A percentile compares a stretch with the other conserved stretches of the same genome.
phyloP scores from a whole-genome alignment of 1,139 yeast species.

The Protomyces gravidus region DNA sequence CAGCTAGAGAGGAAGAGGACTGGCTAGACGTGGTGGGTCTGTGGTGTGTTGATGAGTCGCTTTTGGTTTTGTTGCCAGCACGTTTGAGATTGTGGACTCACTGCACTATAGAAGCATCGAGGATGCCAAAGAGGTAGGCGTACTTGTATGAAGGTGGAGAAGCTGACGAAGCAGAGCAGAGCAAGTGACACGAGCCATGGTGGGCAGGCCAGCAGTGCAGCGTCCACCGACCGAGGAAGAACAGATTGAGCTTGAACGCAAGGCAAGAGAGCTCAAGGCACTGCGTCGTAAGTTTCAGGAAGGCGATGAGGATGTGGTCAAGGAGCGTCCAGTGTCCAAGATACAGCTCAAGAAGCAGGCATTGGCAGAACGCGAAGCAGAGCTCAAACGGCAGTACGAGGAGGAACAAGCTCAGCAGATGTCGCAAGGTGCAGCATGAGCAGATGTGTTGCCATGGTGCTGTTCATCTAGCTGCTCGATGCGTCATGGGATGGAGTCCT shows the following conservation, averaged over 20 bases:
- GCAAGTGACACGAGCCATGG: conserved; percentile 27
- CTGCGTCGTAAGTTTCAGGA: conserved; percentile 23
- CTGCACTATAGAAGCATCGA: not conserved
- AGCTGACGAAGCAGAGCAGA: not conserved
- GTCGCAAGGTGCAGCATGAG: too few relatives aligned
- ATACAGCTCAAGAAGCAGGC: conserved; percentile 18
- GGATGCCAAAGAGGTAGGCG: conserved; percentile 21
- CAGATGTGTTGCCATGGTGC: too few relatives aligned
- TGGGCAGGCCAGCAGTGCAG: conserved; percentile 16
- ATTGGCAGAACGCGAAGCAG: conserved; percentile 23
- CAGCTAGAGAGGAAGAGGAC: too few relatives aligned
- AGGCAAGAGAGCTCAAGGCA: conserved; percentile 15
- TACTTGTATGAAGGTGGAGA: not conserved
- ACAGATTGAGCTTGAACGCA: conserved; percentile 19
- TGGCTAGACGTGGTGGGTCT: not conserved
- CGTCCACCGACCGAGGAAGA: conserved; percentile 20
- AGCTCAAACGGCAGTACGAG: conserved; percentile 6
- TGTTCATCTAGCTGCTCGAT: too few relatives aligned
- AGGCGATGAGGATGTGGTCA: conserved; percentile 21
- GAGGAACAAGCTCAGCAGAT: conserved; percentile 3
- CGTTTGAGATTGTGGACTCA: not conserved
- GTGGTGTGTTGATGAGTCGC: not conserved
- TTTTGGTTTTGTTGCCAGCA: not conserved
- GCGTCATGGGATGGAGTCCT: too few relatives aligned
- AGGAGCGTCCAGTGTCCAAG: conserved; percentile 15